Evolutionary conservation across 169 alveolate species (phyloP).

Genomic region (Babesia bovis): DNA sequence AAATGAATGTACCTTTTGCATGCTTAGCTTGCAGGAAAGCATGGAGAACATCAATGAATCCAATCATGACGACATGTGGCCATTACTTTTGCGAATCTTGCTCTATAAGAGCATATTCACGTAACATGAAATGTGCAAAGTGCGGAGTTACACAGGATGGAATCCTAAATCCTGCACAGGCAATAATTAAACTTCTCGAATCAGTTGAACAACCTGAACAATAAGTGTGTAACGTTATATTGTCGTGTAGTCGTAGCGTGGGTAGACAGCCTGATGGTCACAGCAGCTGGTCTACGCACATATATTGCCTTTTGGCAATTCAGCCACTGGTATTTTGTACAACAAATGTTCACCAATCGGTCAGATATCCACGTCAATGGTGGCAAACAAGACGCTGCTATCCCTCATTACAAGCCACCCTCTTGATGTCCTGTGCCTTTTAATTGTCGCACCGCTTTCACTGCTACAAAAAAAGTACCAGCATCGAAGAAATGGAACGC

Average conservation of each 20-base stretch:
- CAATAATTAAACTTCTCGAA: constrained; percentile 64
- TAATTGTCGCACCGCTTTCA: neutral
- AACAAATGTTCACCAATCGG: neutral
- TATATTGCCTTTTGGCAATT: neutral
- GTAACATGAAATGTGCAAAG: constrained; percentile 79
- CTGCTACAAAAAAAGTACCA: constrained; percentile 9
- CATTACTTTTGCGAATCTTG: constrained; percentile 94
- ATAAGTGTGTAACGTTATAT: neutral
- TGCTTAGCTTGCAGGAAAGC: constrained; percentile 83
- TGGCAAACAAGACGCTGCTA: constrained; percentile 17
- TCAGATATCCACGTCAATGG: constrained; percentile 15
- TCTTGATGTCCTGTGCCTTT: constrained; percentile 21
- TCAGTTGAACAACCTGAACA: constrained; percentile 24
- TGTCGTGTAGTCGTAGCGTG: neutral
- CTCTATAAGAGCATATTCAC: constrained; percentile 82
- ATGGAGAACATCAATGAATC: constrained; percentile 81
- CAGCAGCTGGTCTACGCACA: neutral
- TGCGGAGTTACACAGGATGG: constrained; percentile 87
- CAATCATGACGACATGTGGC: constrained; percentile 88
- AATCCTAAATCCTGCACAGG: constrained; percentile 81
- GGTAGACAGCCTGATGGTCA: constrained; percentile 6
- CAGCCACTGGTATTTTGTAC: neutral
- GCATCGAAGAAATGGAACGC: neutral
- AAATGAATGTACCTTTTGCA: constrained; percentile 71
- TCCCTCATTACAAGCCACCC: constrained; percentile 38